These are phyloP conservation scores for Papiliotrema fonsecae DNA, from an alignment of 1,284 basidiomycete genomes.

Conservation along the genomic window DNA sequence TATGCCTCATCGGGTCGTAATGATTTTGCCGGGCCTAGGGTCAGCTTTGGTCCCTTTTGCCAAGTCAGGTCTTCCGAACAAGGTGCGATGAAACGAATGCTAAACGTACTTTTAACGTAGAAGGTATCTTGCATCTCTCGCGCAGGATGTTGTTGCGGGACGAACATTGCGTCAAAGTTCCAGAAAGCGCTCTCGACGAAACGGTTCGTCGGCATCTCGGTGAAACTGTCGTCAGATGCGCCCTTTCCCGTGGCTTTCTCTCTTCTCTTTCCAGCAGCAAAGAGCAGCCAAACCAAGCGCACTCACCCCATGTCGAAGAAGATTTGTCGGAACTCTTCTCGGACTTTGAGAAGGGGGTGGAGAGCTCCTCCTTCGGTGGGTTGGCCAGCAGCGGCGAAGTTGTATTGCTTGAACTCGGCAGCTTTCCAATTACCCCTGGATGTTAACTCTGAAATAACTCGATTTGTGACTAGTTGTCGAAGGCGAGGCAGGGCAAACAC, in stretches of 20 bases:
- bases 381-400: conserved; percentile 94
- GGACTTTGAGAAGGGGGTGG: conserved; percentile 94
- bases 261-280: too few relatives aligned
- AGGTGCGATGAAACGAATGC: neutral
- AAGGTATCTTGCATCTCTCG: conserved; percentile 98
- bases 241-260: too few relatives aligned
- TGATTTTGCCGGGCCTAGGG: conserved; percentile 73
- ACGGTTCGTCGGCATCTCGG: conserved; percentile 97
- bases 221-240: conserved; percentile 67
- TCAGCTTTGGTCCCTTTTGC: neutral
- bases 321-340: conserved; percentile 96
- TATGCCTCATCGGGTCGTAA: conserved; percentile 77
- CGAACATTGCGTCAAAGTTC: conserved; percentile 98
- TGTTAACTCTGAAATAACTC: conserved; percentile 5
- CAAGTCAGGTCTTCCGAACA: neutral
- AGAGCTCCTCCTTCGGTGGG: conserved; percentile 84
- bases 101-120: conserved; percentile 80
- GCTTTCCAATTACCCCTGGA: conserved; percentile 84
- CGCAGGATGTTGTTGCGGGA: conserved; percentile 98
- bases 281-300: too few relatives aligned
- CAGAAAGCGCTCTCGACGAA: conserved; percentile 99
- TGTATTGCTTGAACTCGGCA: conserved; percentile 94
- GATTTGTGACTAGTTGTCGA: too few relatives aligned
- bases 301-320: conserved; percentile 98
- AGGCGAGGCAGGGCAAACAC: too few relatives aligned